These are phyloP conservation scores for Phialemonium atrogriseum DNA, from an alignment of 2,329 filamentous ascomycete species.

Conservation along the genomic window DNA sequence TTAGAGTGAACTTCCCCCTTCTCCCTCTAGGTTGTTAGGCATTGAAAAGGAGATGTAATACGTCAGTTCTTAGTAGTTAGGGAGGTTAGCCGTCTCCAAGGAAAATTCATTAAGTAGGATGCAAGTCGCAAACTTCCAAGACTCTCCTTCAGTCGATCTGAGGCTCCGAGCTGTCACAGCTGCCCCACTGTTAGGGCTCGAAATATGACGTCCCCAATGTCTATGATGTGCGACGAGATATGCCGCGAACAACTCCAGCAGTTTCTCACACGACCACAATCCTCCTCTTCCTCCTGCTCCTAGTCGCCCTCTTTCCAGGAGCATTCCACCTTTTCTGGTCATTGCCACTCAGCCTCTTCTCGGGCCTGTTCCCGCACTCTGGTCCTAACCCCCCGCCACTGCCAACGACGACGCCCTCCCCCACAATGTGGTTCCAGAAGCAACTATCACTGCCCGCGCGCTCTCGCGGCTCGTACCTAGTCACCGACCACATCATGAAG, in stretches of 20 bases:
- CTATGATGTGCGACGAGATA: conserved; percentile 30
- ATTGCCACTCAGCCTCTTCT: conserved; percentile 34
- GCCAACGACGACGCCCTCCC: conserved; percentile 4
- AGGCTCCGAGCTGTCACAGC: too few relatives aligned
- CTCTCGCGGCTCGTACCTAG: conserved; percentile 78
- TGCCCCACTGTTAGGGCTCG: background rate
- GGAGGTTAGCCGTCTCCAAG: too few relatives aligned
- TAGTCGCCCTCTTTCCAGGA: conserved; percentile 43
- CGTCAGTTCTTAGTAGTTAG: too few relatives aligned
- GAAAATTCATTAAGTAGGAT: too few relatives aligned
- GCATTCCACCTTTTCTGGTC: conserved; percentile 45
- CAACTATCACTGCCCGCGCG: conserved; percentile 69
- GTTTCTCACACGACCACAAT: conserved; percentile 28
- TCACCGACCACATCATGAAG: conserved; percentile 66
- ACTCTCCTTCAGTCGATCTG: background rate
- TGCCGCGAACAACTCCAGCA: conserved; percentile 22
- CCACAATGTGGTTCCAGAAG: conserved; percentile 73
- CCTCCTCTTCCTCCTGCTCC: conserved; percentile 36
- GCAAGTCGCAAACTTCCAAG: conserved; percentile 1
- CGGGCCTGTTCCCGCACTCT: conserved; percentile 4
- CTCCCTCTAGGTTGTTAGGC: too few relatives aligned
- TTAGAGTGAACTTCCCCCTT: too few relatives aligned
- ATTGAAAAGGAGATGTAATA: too few relatives aligned
- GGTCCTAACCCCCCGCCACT: conserved; percentile 17
- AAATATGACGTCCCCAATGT: conserved; percentile 7